Conservation (phyloP, 306 rosid species). For the Quercus rubra region DNA sequence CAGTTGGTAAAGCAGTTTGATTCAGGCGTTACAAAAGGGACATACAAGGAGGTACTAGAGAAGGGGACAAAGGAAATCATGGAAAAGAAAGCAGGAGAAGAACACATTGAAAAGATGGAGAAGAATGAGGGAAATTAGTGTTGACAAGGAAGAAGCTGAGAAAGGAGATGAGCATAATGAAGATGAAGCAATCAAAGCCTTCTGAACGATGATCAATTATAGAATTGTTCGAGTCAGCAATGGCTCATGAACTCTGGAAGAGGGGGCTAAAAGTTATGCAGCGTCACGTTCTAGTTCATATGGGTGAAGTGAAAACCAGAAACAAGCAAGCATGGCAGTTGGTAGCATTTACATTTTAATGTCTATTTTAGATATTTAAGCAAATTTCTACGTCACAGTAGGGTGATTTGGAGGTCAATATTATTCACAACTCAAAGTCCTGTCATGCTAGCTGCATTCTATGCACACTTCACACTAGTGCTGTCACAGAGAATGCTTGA, state of each 20-base stretch:
- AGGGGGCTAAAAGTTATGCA: neutral
- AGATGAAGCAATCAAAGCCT: constrained; percentile 2
- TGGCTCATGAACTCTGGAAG: constrained; percentile 49
- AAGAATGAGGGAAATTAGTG: neutral
- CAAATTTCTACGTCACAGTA: no score
- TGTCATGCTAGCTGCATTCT: neutral
- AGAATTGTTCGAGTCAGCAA: constrained; percentile 56
- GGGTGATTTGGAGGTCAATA: neutral
- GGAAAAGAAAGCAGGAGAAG: neutral
- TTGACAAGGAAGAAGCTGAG: neutral
- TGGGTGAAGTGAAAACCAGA: neutral
- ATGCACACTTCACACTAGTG: no score
- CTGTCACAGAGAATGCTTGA: no score
- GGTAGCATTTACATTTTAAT: no score
- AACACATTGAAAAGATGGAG: neutral
- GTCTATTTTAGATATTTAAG: neutral
- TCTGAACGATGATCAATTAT: constrained; percentile 37
- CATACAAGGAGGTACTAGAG: constrained; percentile 38
- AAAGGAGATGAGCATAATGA: constrained; percentile 11
- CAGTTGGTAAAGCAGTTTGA: neutral
- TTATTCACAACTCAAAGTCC: neutral
- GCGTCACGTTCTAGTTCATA: neutral
- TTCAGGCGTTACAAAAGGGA: constrained; percentile 21
- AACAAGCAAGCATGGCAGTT: neutral
- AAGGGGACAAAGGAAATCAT: constrained; percentile 21